Evolutionary conservation across 2,329 filamentous ascomycete genomes (phyloP).

Genomic region (Pseudopithomyces maydicus): DNA sequence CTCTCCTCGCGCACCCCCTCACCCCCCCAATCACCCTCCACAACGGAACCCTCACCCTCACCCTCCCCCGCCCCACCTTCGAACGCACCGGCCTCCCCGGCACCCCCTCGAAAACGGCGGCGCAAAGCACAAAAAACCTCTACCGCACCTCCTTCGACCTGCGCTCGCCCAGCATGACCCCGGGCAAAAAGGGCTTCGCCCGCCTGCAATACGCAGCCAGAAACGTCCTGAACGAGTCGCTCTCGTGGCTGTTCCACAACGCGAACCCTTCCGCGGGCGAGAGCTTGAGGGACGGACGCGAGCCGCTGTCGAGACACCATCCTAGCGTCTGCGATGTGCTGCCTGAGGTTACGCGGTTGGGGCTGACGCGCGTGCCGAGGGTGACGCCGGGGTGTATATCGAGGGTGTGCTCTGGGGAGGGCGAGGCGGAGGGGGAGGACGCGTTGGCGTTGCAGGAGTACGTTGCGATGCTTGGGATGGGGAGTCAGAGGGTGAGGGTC

Average conservation of each 20-base stretch:
- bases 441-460: slow-evolving; percentile 73
- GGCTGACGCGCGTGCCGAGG: slow-evolving; percentile 33
- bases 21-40: slow-evolving; percentile 75
- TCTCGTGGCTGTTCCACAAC: slow-evolving; percentile 81
- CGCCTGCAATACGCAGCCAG: slow-evolving; percentile 77
- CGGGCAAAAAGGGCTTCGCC: slow-evolving; percentile 83
- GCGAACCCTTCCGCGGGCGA: slow-evolving; percentile 38
- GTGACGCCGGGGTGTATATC: slow-evolving; percentile 22
- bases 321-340: slow-evolving; percentile 35
- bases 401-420: slow-evolving; percentile 50
- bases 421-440: slow-evolving; percentile 70
- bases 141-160: slow-evolving; percentile 84
- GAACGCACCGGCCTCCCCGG: slow-evolving; percentile 83
- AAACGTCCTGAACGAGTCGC: slow-evolving; percentile 70
- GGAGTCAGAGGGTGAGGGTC: slow-evolving; percentile 65
- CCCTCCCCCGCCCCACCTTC: slow-evolving; percentile 80
- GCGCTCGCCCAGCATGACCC: slow-evolving; percentile 74
- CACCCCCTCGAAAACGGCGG: slow-evolving; percentile 64
- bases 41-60: slow-evolving; percentile 73
- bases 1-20: slow-evolving; percentile 75
- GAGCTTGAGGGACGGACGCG: slow-evolving; percentile 30
- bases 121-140: slow-evolving; percentile 69
- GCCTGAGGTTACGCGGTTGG: slow-evolving; percentile 27
- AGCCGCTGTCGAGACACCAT: slow-evolving; percentile 35
- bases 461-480: slow-evolving; percentile 69